Conservation (phyloP, 108 stramenopile species). For the Fragilaria crotonensis region DNA sequence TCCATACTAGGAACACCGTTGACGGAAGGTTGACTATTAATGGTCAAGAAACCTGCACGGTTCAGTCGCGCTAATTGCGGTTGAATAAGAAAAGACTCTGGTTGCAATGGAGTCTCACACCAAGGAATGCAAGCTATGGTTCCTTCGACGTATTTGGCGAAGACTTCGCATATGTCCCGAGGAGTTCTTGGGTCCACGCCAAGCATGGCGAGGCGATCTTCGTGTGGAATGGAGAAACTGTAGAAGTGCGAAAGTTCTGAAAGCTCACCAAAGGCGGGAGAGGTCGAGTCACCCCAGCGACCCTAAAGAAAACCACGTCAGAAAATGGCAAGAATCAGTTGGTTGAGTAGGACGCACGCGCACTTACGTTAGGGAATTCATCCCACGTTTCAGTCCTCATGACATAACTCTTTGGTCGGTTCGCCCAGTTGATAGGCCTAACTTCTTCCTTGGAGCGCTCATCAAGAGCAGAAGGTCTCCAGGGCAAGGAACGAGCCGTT, state of each 20-base stretch:
- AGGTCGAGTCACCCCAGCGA: constrained; percentile 88
- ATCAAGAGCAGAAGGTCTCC: constrained; percentile 71
- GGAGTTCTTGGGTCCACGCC: constrained; percentile 71
- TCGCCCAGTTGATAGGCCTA: constrained; percentile 98
- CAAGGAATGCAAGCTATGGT: constrained; percentile 88
- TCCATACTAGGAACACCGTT: constrained; percentile 78
- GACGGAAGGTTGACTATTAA: constrained; percentile 93
- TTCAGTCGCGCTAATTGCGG: constrained; percentile 75
- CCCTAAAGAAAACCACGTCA: too few species aligned
- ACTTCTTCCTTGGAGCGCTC: constrained; percentile 74
- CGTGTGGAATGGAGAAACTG: constrained; percentile 67
- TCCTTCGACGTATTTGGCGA: constrained; percentile 88
- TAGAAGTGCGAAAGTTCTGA: constrained; percentile 85
- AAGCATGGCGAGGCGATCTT: constrained; percentile 87
- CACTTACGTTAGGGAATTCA: constrained; percentile 84
- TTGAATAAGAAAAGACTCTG: constrained; percentile 84
- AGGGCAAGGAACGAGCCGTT: constrained; percentile 47
- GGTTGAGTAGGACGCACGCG: too few species aligned
- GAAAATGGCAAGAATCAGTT: too few species aligned
- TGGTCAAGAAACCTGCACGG: constrained; percentile 83
- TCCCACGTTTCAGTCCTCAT: constrained; percentile 94
- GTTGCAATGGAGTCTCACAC: constrained; percentile 93
- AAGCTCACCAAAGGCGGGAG: constrained; percentile 91
- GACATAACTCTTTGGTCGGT: constrained; percentile 91
- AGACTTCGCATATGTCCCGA: constrained; percentile 87